Evolutionary conservation across 345 rosid genomes (phyloP).

Genomic region (Brassica rapa): DNA sequence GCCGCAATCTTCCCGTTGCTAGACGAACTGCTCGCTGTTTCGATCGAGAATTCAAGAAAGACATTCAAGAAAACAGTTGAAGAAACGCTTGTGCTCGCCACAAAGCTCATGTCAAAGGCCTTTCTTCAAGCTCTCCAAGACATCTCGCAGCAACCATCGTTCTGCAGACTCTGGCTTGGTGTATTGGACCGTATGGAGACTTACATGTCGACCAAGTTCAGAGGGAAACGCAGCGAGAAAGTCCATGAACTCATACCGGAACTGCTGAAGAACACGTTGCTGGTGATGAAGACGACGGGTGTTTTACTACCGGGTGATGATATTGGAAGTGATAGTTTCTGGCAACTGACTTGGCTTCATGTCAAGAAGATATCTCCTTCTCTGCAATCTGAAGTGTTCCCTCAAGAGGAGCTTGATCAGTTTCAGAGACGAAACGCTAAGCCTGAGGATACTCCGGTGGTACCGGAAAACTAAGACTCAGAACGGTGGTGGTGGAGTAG

Average conservation of each 20-base stretch:
- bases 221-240: slow-evolving; percentile 61
- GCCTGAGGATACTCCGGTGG: slow-evolving; percentile 29
- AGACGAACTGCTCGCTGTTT: slow-evolving; percentile 53
- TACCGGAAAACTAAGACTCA: slow-evolving; percentile 19
- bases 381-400: slow-evolving; percentile 61
- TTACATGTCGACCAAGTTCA: slow-evolving; percentile 58
- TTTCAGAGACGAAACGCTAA: slow-evolving; percentile 48
- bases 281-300: slow-evolving; percentile 69
- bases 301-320: slow-evolving; percentile 57
- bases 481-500: slow-evolving; percentile 19
- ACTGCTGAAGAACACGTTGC: slow-evolving; percentile 66
- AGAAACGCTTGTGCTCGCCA: slow-evolving; percentile 60
- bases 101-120: slow-evolving; percentile 60
- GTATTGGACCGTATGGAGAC: slow-evolving; percentile 61
- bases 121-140: slow-evolving; percentile 61
- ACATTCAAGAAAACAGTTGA: slow-evolving; percentile 54
- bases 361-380: slow-evolving; percentile 63
- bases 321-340: slow-evolving; percentile 66
- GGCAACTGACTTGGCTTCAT: slow-evolving; percentile 75
- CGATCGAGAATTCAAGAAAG: slow-evolving; percentile 49
- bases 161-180: slow-evolving; percentile 70
- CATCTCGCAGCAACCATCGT: slow-evolving; percentile 59
- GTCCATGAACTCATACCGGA: slow-evolving; percentile 62
- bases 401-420: slow-evolving; percentile 53
- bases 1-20: slow-evolving; percentile 55